Evolutionary conservation across 176 grass and related monocot genomes (phyloP).

Genomic region (Oryza nivara): DNA sequence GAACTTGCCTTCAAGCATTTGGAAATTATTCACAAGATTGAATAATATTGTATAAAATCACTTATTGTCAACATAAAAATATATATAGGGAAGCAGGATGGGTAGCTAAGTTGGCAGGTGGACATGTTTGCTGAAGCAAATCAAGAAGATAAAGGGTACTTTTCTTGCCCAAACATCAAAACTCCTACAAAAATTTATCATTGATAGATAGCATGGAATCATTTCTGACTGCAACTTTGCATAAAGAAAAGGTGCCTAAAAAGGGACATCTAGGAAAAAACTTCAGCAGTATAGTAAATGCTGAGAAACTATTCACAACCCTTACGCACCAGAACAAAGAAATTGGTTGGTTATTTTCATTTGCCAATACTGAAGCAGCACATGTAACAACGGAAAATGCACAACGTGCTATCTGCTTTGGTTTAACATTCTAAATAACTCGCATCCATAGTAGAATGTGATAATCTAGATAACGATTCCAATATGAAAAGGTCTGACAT

Average conservation of each 20-base stretch:
- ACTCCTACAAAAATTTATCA: neutral
- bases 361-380: constrained; percentile 5
- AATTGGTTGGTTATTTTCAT: constrained; percentile 1
- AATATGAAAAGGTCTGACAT: neutral
- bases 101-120: neutral
- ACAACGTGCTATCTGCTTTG: neutral
- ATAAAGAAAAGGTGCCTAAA: neutral
- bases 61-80: constrained; percentile 11
- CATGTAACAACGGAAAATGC: constrained; percentile 2
- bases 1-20: constrained; percentile 71
- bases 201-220: neutral
- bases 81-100: neutral
- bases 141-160: constrained; percentile 4
- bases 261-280: neutral
- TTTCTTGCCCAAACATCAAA: neutral
- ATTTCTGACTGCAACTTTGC: neutral
- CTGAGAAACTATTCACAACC: constrained; percentile 12
- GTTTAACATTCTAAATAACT: constrained; percentile 1
- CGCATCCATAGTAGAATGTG: neutral
- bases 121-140: neutral
- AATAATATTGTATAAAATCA: neutral
- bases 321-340: neutral
- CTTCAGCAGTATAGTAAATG: neutral
- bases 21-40: neutral
- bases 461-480: neutral